Evolutionary conservation across 2,329 filamentous ascomycete species (phyloP), one percentile per base, ranked within the genome.

Genomic region (Colletotrichum orchidophilum): DNA sequence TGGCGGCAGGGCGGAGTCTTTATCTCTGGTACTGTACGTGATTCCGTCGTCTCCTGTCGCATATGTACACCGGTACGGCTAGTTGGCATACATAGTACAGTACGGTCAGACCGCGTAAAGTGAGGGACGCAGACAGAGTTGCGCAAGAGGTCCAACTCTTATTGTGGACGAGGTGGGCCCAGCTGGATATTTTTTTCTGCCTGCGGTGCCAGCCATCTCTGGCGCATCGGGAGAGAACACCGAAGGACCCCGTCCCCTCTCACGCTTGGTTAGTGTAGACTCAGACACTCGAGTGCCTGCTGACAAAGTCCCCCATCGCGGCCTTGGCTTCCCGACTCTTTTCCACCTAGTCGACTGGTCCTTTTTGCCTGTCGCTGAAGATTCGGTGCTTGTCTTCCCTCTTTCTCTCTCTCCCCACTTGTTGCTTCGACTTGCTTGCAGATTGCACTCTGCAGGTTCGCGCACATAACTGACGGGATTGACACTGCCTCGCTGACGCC

Each of bases 201-300:
- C 39, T 31, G 55, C 63, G 26, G 42, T 71, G 52, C 15, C 15
- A 26, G 46, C 29, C 29, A 33, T 21, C 42, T n/a, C 58, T 63
- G 58, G 58, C 58, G 58, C 59, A 58, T 71, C 69, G 69, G 69
- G 64, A 3, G 64, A 71, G 33, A 71, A 71, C 26, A 53, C 69
- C 69, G 69, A 71, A 54, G 13, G 46, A 21, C 46, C 69, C 64
- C 58, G 64, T 46, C 50, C n/a, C 18, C 64, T 53, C 29, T 63
- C 26, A 12, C 54, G 35, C 18, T 21, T 39, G 62, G 35, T 57
- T 55, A 70, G n/a, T n/a, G n/a, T n/a, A n/a, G 63, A 57, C 55
- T 50, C 55, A 31, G 50, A 55, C 49, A 57, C 54, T 57, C 52
- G 15, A 46, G n/a, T 42, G 50, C 46, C 27, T 68, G 64, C 64